Base-by-base conservation (phyloP, 2,329 filamentous ascomycete species). In the Endocalyx cinctus region DNA sequence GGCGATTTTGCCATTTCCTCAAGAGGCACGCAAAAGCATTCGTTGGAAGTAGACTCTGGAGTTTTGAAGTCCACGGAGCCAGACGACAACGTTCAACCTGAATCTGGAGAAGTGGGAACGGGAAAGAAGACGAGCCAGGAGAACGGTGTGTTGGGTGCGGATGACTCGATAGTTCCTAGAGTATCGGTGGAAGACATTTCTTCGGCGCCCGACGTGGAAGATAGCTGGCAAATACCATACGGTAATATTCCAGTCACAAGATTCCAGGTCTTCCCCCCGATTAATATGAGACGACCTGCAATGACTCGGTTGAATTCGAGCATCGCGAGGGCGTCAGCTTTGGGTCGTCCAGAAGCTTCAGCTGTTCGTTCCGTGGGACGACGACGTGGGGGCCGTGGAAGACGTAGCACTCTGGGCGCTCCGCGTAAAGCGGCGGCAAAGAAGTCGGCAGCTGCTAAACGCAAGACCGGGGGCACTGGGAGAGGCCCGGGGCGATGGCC, bases 231-330 rank as follows among this genome's bases (percentile, higher is more conserved):
- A 10, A 47, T 55, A 4, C 53, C 64, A 3, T 79, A 79, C 49
- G 62, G 62, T 11, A 59, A 65, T 29, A 83, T 92, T 17, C 84
- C 84, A 3, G 67, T 79, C 0, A 78, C 69, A 2, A 76, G 86
- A 20, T 94, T 87, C 56, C 82, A 88, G 48, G 77, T 92, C 25
- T 90, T 85, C 50, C 87, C 87, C 7, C 76, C 82, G 0, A 62
- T 84, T 7, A 64, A 63, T 10, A 60, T 65, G 32, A 68, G 74
- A 15, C 66, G 74, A 6, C 52, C 59, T 12, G 69, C 70, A 27
- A 64, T 72, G 12, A 53, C 63, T 10, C 64, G 72, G 14, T 53
- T 60, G 14, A 62, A 58, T 6, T 60, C 66, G 3, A 54, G 56
- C 25, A 61, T 70, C 14, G 57, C 66, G 4, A 41, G 46, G 23